These are phyloP conservation scores for Pyronema domesticum DNA, from an alignment of 495 filamentous ascomycete species.

Conservation along the genomic window DNA sequence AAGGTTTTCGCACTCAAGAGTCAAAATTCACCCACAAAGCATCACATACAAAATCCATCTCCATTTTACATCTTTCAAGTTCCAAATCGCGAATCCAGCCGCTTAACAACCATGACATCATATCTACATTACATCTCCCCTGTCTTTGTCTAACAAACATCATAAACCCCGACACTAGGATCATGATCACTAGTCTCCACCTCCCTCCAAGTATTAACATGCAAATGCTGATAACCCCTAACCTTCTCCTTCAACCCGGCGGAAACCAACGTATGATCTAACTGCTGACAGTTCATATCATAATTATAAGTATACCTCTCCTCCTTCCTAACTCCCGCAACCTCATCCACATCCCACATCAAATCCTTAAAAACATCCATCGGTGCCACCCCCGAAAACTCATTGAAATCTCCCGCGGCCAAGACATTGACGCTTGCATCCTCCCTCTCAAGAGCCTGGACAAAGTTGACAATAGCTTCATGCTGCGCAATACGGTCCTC, in stretches of 20 bases:
- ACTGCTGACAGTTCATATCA: constrained; percentile 36
- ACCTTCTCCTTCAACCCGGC: constrained; percentile 22
- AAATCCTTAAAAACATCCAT: constrained; percentile 29
- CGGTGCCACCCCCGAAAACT: constrained; percentile 39
- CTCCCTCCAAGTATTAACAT: constrained; percentile 42
- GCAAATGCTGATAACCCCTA: constrained; percentile 38
- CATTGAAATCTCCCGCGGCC: constrained; percentile 44
- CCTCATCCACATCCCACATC: constrained; percentile 38
- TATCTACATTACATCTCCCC: too few relatives aligned
- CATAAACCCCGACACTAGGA: constrained; percentile 37
- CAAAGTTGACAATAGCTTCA: constrained; percentile 30
- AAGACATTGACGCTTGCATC: constrained; percentile 32
- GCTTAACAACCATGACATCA: too few relatives aligned
- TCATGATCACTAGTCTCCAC: constrained; percentile 40
- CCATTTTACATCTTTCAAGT: too few relatives aligned
- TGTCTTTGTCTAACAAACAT: constrained; percentile 29
- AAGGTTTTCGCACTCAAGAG: too few relatives aligned
- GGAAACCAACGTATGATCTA: constrained; percentile 46
- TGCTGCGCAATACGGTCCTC: constrained; percentile 32
- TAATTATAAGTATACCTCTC: constrained; percentile 46
- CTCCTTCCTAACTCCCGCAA: constrained; percentile 25
- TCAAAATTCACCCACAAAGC: too few relatives aligned
- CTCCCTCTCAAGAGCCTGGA: constrained; percentile 28
- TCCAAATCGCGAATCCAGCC: too few relatives aligned
- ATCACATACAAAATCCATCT: too few relatives aligned